Conservation (phyloP, 352 stramenopile species). For the Phytophthora gonapodyides region DNA sequence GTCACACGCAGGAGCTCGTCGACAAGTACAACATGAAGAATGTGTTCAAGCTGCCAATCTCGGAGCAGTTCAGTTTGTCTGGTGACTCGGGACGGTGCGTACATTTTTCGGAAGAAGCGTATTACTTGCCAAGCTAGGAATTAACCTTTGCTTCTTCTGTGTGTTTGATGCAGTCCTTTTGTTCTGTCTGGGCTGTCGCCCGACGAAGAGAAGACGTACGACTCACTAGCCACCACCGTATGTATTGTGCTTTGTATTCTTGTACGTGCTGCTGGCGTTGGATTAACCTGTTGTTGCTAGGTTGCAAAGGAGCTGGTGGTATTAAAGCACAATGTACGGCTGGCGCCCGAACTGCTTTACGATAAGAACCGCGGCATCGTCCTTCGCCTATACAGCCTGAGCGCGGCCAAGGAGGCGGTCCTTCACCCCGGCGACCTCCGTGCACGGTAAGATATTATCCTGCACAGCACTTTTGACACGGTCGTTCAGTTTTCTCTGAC, state of each 20-base stretch:
- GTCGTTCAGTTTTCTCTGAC: neutral
- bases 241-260: slow-evolving; percentile 3
- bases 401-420: slow-evolving; percentile 73
- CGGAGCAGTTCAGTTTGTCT: slow-evolving; percentile 69
- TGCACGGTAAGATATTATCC: slow-evolving; percentile 44
- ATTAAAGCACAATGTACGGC: slow-evolving; percentile 68
- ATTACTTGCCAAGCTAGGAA: neutral
- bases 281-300: slow-evolving; percentile 28
- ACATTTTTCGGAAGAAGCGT: neutral
- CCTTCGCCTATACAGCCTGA: slow-evolving; percentile 73
- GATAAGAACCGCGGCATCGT: slow-evolving; percentile 83
- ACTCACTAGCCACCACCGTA: slow-evolving; percentile 67
- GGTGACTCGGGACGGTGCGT: slow-evolving; percentile 77
- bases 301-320: slow-evolving; percentile 82
- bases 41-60: slow-evolving; percentile 86
- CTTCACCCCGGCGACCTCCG: slow-evolving; percentile 78
- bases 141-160: neutral
- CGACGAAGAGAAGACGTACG: slow-evolving; percentile 74
- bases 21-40: slow-evolving; percentile 85
- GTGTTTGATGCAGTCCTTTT: slow-evolving; percentile 59
- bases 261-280: neutral
- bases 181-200: slow-evolving; percentile 70
- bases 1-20: slow-evolving; percentile 77
- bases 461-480: neutral
- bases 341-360: slow-evolving; percentile 79